Base-by-base conservation (phyloP, 78 protist genomes). In the Mantamonas sphyraenae region DNA sequence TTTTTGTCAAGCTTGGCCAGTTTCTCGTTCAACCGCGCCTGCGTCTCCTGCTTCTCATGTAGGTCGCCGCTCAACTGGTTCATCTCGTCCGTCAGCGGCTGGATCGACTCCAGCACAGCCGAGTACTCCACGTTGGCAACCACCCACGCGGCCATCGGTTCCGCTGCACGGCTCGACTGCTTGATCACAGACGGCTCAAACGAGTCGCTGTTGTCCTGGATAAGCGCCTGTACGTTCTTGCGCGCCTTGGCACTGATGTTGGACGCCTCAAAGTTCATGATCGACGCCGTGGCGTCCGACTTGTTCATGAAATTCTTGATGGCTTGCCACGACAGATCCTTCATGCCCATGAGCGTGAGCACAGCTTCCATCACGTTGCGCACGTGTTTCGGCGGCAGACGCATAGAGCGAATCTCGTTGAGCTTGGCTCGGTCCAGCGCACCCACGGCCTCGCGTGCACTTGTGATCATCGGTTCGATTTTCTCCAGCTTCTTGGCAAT, bases 131-230 rank as follows among this genome's bases (percentile, higher is more conserved):
- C 3, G 42, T 77, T 61, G 22, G 96, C 96, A 45, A 51, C 5
- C 34, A 87, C 87, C 96, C 96, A 92, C 53, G 66, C 64, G 2
- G 92, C 93, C 31, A 92, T 50, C 42, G 96, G 96, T 16, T 81
- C 86, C 9, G 91, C 90, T 2, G 93, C 91, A 22, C 31, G 43
- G 28, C 80, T 65, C 31, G 76, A 85, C 10, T 84, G 76, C 33
- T 24, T 22, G 28, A 83, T 83, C n/a, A 2, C n/a, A 20, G 37
- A 79, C 17, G 22, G 53, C 45, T 80, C 80, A 56, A 88, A 92
- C 30, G 90, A 80, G 12, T 39, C 19, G 16, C 24, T 68, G 33
- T 64, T 63, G 37, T 28, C 12, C 47, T 38, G 1, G 17, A 88
- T 3, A 26, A 87, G 68, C 69, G 55, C 30, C 61, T 43, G 30